These are phyloP conservation scores for Neurospora sublineolata DNA, from an alignment of 495 filamentous ascomycete genomes.

Conservation along the genomic window DNA sequence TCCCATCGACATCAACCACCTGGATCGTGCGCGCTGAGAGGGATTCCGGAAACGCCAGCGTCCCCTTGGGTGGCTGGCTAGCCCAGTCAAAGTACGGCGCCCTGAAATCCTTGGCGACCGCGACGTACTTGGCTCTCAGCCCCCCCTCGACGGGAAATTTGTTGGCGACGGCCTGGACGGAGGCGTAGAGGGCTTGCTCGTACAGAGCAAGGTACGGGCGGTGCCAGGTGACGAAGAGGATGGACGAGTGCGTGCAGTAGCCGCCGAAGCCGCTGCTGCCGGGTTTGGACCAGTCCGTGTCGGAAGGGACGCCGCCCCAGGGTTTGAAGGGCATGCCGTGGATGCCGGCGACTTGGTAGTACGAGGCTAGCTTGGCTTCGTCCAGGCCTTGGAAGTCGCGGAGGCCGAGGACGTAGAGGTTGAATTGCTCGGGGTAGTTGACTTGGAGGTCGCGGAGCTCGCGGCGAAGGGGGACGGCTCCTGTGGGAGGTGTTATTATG, in stretches of 20 bases:
- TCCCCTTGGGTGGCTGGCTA: conserved; percentile 16
- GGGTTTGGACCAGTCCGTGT: conserved; percentile 20
- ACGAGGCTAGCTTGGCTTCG: conserved; percentile 13
- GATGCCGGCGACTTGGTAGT: conserved; percentile 33
- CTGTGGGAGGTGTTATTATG: not conserved
- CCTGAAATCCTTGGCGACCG: conserved; percentile 37
- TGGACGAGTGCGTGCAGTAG: conserved; percentile 55
- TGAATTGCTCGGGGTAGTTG: conserved; percentile 22
- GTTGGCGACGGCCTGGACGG: conserved; percentile 38
- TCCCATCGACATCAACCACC: conserved; percentile 27
- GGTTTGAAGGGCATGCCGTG: conserved; percentile 33
- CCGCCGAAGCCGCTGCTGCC: conserved; percentile 30
- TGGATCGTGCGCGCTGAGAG: conserved; percentile 24
- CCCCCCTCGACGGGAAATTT: conserved; percentile 30
- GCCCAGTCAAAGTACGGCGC: conserved; percentile 52
- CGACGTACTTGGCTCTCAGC: conserved; percentile 30
- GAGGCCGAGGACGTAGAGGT: conserved; percentile 19
- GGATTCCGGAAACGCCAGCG: conserved; percentile 18
- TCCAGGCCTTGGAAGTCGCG: conserved; percentile 13
- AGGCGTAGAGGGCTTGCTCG: conserved; percentile 48
- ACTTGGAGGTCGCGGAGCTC: conserved; percentile 23
- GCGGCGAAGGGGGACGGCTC: conserved; percentile 17
- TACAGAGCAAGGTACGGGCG: conserved; percentile 48
- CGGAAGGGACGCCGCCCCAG: conserved; percentile 26
- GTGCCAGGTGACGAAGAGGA: conserved; percentile 59